A percentile compares a stretch with the other conserved stretches of the same genome.
These are phyloP conservation scores for Alternaria hordeiaustralica DNA, from an alignment of 2,329 filamentous ascomycete species.

Conservation along the genomic window DNA sequence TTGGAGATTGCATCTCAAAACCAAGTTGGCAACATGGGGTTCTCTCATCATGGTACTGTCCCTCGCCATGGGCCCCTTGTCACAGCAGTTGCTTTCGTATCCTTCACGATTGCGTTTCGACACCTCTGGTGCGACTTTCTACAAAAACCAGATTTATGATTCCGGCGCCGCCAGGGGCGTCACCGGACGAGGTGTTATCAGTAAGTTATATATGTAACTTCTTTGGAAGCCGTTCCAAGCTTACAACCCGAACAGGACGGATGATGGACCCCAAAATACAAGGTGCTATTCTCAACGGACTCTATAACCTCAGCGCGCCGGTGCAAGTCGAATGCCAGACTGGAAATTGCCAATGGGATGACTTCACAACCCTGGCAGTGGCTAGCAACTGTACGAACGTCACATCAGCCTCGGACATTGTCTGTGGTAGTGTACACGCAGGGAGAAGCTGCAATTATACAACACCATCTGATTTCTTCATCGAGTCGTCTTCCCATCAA, in stretches of 20 bases:
- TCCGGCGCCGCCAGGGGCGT: neutral
- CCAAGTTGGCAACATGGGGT: slow-evolving; percentile 2
- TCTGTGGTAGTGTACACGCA: neutral
- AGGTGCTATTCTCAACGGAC: neutral
- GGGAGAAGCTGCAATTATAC: neutral
- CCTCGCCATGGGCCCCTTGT: slow-evolving; percentile 4
- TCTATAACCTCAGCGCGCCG: slow-evolving; percentile 6
- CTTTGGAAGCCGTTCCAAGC: neutral
- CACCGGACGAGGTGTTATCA: neutral
- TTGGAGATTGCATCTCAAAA: slow-evolving; percentile 1
- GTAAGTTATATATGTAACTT: no score
- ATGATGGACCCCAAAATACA: slow-evolving; percentile 3
- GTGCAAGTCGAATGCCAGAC: neutral
- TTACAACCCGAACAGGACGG: neutral
- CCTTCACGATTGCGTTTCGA: neutral
- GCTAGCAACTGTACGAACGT: neutral
- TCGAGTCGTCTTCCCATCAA: neutral
- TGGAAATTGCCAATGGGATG: slow-evolving; percentile 3
- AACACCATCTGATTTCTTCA: neutral
- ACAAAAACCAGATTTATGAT: neutral
- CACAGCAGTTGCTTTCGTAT: slow-evolving; percentile 3
- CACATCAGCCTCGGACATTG: neutral
- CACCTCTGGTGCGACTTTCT: neutral
- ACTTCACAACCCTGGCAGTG: neutral
- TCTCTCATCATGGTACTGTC: slow-evolving; percentile 1